A percentile compares a stretch with the other conserved stretches of the same genome.
These are phyloP conservation scores for Suillus placidus DNA, from an alignment of 768 basidiomycete species.

Conservation along the genomic window DNA sequence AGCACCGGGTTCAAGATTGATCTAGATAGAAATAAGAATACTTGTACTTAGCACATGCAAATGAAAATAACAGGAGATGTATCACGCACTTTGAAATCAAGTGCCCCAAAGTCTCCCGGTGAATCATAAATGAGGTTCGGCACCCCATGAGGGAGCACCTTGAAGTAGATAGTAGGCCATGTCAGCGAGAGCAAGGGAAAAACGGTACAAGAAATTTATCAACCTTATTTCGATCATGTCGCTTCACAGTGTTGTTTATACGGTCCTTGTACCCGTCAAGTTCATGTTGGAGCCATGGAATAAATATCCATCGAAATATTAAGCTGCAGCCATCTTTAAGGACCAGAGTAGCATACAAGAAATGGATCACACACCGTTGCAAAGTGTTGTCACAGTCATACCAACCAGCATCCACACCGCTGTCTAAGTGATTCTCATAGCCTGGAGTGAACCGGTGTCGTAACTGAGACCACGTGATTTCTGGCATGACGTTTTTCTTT, in stretches of 20 bases:
- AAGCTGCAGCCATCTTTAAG: neutral
- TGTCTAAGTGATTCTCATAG: slow-evolving; percentile 24
- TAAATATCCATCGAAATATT: slow-evolving; percentile 40
- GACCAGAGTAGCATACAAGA: neutral
- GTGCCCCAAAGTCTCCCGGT: slow-evolving; percentile 29
- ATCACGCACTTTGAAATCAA: slow-evolving; percentile 39
- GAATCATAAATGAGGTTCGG: slow-evolving; percentile 38
- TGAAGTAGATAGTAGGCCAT: neutral
- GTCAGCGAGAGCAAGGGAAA: neutral
- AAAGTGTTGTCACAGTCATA: slow-evolving; percentile 31
- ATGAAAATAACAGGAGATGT: neutral
- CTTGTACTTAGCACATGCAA: neutral
- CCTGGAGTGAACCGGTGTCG: slow-evolving; percentile 13
- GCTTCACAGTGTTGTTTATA: slow-evolving; percentile 11
- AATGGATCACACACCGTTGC: slow-evolving; percentile 20
- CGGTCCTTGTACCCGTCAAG: slow-evolving; percentile 2
- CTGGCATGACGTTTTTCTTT: slow-evolving; percentile 32
- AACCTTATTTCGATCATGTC: neutral
- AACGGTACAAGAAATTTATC: neutral
- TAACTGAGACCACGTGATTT: slow-evolving; percentile 24
- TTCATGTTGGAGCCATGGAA: slow-evolving; percentile 12
- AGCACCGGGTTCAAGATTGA: neutral
- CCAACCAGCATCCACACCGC: slow-evolving; percentile 29
- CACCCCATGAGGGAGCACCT: slow-evolving; percentile 39
- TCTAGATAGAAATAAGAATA: neutral